Evolutionary conservation across 495 filamentous ascomycete species (phyloP).

Genomic region (Aspergillus incahuasiensis): DNA sequence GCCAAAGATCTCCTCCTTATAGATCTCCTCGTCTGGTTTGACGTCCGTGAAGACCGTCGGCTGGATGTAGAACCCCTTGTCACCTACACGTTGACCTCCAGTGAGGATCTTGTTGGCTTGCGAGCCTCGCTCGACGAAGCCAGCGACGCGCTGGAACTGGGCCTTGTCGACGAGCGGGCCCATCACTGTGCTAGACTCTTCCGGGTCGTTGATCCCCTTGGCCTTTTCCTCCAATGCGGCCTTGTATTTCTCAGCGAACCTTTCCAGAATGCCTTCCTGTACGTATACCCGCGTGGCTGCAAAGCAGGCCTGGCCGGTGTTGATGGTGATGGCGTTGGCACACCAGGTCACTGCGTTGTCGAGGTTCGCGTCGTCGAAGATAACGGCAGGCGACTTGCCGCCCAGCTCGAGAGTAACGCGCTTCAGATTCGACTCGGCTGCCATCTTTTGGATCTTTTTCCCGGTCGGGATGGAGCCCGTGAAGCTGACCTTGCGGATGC

Average conservation of each 20-base stretch:
- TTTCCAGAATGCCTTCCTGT: neutral
- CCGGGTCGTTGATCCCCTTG: neutral
- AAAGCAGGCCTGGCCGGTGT: conserved; percentile 13
- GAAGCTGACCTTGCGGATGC: conserved; percentile 78
- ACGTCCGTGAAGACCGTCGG: conserved; percentile 46
- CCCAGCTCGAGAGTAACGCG: neutral
- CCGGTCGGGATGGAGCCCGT: conserved; percentile 88
- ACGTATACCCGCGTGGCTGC: neutral
- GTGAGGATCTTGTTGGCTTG: conserved; percentile 46
- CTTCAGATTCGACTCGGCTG: neutral
- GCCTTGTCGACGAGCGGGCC: neutral
- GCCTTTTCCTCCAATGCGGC: neutral
- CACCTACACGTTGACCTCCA: conserved; percentile 54
- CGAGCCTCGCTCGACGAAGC: conserved; percentile 67
- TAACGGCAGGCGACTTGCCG: neutral
- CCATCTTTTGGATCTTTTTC: neutral
- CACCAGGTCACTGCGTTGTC: neutral
- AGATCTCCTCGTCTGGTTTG: conserved; percentile 31
- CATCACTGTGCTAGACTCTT: conserved; percentile 36
- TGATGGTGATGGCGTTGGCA: conserved; percentile 9
- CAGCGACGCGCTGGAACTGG: neutral
- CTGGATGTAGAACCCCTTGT: conserved; percentile 45
- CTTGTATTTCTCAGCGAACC: conserved; percentile 20
- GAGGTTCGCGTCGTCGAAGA: neutral
- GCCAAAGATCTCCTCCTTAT: conserved; percentile 26